Evolutionary conservation across 805 yeast genomes (phyloP).

Genomic region (Ogataea angusta): DNA sequence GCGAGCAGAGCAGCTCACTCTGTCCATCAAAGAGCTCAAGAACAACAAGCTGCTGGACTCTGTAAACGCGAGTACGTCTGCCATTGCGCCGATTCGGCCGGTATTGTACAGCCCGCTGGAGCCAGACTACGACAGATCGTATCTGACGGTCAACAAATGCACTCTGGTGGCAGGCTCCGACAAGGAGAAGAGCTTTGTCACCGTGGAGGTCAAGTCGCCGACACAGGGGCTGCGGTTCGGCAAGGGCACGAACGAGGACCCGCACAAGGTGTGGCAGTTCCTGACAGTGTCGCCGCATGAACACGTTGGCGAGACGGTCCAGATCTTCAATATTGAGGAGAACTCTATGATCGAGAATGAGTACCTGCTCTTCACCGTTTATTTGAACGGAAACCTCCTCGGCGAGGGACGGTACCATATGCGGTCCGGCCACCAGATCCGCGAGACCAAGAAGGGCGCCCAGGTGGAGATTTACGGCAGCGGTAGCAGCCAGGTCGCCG

Average conservation of each 20-base stretch:
- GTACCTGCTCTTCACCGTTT: slow-evolving; percentile 51
- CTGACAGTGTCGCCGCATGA: slow-evolving; percentile 72
- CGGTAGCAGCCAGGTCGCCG: slow-evolving; percentile 41
- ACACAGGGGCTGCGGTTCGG: slow-evolving; percentile 52
- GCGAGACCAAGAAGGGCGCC: slow-evolving; percentile 43
- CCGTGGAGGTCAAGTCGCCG: slow-evolving; percentile 53
- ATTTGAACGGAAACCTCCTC: slow-evolving; percentile 56
- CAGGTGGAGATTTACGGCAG: slow-evolving; percentile 40
- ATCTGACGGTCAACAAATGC: slow-evolving; percentile 53
- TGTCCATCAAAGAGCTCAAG: slow-evolving; percentile 72
- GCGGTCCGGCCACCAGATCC: slow-evolving; percentile 27
- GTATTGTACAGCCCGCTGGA: slow-evolving; percentile 63
- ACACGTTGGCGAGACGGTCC: slow-evolving; percentile 65
- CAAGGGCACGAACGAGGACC: slow-evolving; percentile 63
- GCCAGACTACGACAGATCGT: slow-evolving; percentile 56
- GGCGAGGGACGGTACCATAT: slow-evolving; percentile 54
- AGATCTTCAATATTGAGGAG: slow-evolving; percentile 55
- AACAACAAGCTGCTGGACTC: slow-evolving; percentile 33
- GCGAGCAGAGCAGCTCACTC: slow-evolving; percentile 66
- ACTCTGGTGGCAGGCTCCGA: slow-evolving; percentile 9
- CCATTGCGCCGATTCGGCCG: slow-evolving; percentile 64
- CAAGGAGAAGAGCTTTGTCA: slow-evolving; percentile 37
- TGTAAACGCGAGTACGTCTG: slow-evolving; percentile 31
- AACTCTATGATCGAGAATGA: slow-evolving; percentile 48
- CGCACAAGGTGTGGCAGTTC: slow-evolving; percentile 59